These are phyloP conservation scores for Cladobotryum protrusum DNA, from an alignment of 2,329 filamentous ascomycete species.

Conservation along the genomic window DNA sequence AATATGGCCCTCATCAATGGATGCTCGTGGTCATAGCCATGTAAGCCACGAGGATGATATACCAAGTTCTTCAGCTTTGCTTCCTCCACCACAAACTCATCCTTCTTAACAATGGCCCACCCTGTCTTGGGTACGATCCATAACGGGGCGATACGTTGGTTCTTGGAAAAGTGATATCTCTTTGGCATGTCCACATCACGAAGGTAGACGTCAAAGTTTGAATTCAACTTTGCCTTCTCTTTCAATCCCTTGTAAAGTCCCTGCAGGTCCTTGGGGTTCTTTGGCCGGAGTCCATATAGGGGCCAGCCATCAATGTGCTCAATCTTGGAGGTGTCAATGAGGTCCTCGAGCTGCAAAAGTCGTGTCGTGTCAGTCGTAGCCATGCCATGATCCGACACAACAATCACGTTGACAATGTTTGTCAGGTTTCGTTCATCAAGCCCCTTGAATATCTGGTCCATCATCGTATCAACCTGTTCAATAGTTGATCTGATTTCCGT, in stretches of 20 bases:
- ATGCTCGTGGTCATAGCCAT: conserved; percentile 93
- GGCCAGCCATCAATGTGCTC: conserved; percentile 93
- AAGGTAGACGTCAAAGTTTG: conserved; percentile 80
- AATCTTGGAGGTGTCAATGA: conserved; percentile 71
- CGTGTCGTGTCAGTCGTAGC: conserved; percentile 79
- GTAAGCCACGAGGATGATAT: conserved; percentile 78
- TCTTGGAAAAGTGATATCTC: conserved; percentile 84
- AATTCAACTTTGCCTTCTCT: conserved; percentile 52
- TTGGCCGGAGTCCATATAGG: conserved; percentile 78
- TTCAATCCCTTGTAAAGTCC: conserved; percentile 58
- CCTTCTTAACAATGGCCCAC: conserved; percentile 80
- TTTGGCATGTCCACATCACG: conserved; percentile 83
- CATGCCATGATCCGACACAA: conserved; percentile 99
- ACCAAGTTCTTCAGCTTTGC: conserved; percentile 56
- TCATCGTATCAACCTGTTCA: conserved; percentile 71
- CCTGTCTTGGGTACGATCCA: conserved; percentile 92
- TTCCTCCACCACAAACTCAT: conserved; percentile 67
- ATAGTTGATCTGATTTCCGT: conserved; percentile 83
- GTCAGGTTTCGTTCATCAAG: conserved; percentile 79
- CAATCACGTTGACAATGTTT: conserved; percentile 81
- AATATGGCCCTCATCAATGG: conserved; percentile 97
- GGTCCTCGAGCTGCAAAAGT: conserved; percentile 82
- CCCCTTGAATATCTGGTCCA: conserved; percentile 68
- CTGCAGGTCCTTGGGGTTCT: conserved; percentile 59
- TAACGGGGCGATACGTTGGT: conserved; percentile 83